These are phyloP conservation scores for Microsporum audouinii DNA, from an alignment of 2,329 filamentous ascomycete genomes.

Conservation along the genomic window DNA sequence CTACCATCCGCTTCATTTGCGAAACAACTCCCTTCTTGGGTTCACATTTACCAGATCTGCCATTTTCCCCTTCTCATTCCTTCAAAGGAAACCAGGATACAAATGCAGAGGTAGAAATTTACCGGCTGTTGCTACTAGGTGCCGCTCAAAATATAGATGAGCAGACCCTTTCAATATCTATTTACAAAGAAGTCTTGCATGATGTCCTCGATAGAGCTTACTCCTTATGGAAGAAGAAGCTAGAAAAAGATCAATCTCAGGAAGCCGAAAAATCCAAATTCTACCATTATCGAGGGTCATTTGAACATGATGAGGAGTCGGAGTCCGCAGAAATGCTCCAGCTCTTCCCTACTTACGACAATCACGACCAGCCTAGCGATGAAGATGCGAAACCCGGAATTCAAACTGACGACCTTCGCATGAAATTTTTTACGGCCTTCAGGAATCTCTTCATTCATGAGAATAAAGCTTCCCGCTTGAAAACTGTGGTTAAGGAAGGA, in stretches of 20 bases:
- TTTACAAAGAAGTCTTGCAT: slow-evolving; percentile 47
- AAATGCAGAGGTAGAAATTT: slow-evolving; percentile 26
- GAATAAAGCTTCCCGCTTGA: slow-evolving; percentile 22
- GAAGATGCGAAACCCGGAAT: slow-evolving; percentile 26
- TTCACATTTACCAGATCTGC: slow-evolving; percentile 10
- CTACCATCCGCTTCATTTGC: slow-evolving; percentile 23
- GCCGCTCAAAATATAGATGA: slow-evolving; percentile 26
- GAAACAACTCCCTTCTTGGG: slow-evolving; percentile 32
- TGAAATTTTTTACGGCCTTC: slow-evolving; percentile 53
- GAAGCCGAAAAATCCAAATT: slow-evolving; percentile 62
- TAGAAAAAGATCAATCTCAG: slow-evolving; percentile 64
- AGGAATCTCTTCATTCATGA: slow-evolving; percentile 31
- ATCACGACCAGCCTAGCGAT: slow-evolving; percentile 33
- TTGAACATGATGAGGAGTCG: slow-evolving; percentile 63
- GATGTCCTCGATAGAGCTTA: slow-evolving; percentile 63
- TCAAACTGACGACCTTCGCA: slow-evolving; percentile 45
- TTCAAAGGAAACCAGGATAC: not conserved
- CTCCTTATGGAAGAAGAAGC: slow-evolving; percentile 64
- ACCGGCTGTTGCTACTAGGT: slow-evolving; percentile 28
- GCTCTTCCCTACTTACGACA: slow-evolving; percentile 69
- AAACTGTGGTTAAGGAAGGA: slow-evolving; percentile 27
- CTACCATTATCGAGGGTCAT: slow-evolving; percentile 70
- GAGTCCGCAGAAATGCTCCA: slow-evolving; percentile 64
- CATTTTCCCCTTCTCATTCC: not conserved
- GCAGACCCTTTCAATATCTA: slow-evolving; percentile 28